These are phyloP conservation scores for Acer yangbiense DNA, from an alignment of 345 rosid species.

Conservation along the genomic window DNA sequence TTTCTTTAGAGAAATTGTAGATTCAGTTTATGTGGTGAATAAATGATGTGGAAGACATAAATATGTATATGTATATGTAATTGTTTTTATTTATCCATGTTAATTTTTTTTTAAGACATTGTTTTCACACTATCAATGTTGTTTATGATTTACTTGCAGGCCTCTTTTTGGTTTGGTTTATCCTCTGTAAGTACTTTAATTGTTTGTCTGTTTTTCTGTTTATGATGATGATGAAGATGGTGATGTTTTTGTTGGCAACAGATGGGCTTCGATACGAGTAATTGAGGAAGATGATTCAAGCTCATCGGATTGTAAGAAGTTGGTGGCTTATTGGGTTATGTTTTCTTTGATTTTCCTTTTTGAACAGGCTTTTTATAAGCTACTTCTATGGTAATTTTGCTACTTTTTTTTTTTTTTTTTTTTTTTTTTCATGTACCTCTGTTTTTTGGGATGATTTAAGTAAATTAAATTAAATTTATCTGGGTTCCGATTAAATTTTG, in stretches of 20 bases:
- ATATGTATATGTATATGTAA: neutral
- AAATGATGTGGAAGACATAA: too few species aligned
- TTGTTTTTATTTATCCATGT: too few species aligned
- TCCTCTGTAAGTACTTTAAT: conserved; percentile 34
- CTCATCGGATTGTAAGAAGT: conserved; percentile 26
- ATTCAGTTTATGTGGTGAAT: too few species aligned
- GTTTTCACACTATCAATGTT: neutral
- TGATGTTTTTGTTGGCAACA: conserved; percentile 12
- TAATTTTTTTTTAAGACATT: neutral
- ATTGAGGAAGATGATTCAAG: conserved; percentile 33
- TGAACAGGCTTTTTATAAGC: conserved; percentile 29
- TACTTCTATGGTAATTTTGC: conserved; percentile 35
- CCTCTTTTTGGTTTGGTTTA: conserved; percentile 37
- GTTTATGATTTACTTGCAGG: conserved; percentile 26
- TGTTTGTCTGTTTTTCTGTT: neutral
- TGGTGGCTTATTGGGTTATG: conserved; percentile 39
- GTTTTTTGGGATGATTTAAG: neutral
- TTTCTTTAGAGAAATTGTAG: neutral
- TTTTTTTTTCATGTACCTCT: neutral
- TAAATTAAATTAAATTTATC: neutral
- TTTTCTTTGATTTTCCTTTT: conserved; percentile 38
- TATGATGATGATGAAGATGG: neutral
- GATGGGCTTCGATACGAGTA: conserved; percentile 38
- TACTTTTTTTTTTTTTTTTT: neutral
- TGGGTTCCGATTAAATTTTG: too few species aligned